Evolutionary conservation across 495 filamentous ascomycete genomes (phyloP), one percentile per base, ranked within the genome.

Genomic region (Collariella sp.): DNA sequence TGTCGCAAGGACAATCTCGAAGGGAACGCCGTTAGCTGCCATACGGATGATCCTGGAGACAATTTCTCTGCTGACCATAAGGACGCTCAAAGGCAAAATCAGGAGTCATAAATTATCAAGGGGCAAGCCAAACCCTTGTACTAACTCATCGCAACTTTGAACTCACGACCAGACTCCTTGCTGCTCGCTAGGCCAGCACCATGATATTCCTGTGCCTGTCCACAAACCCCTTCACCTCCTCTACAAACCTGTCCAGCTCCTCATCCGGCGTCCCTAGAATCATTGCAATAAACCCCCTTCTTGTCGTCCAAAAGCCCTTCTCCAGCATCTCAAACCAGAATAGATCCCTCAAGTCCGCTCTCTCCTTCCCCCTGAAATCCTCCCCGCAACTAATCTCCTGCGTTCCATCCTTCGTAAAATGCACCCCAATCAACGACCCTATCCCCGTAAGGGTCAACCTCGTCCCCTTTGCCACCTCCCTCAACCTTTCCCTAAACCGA

Each of bases 241-340:
- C 55, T n/a, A 72, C 64, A 52, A 78, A 77, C 26, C 59, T 54
- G 34, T 70, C 67, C 20, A 77, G 43, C 57, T 77, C 75, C 16
- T 66, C 58, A 20, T 59, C 57, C 0, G 67, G 64, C 5, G 71
- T 75, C 15, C 60, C 68, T 43, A 79, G 50, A 19, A 72, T 71
- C 57, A 79, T 52, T 13, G 72, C 67, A 34, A 73, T 56, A 33
- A 67, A 69, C 2, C 76, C 76, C 5, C 74, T 58, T 31, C 68
- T 62, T 15, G 71, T 64, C 9, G 74, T 65, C 72, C 76, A 80
- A 29, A 70, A 78, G 5, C 74, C 76, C 18, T 66, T 62, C 46
- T 73, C 67, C 44, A 80, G 49, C 63, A 75, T 71, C 62, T 76
- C 70, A 13, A 78, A 72, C 69, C 75, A 78, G 23, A 80, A 72